These are phyloP conservation scores for Solanum pinnatisectum DNA, from an alignment of 257 asterid genomes.

Conservation along the genomic window DNA sequence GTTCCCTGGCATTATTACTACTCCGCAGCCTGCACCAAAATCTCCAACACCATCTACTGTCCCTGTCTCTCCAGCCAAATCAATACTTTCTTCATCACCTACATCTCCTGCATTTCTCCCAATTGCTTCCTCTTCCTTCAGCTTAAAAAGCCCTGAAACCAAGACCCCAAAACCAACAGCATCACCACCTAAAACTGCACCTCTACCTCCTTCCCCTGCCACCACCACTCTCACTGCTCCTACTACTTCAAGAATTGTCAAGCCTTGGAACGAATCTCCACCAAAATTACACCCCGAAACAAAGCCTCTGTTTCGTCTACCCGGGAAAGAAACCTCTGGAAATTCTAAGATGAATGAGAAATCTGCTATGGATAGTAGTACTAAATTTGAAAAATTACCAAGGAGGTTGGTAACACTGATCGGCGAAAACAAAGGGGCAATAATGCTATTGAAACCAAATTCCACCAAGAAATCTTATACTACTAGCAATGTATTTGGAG, in stretches of 20 bases:
- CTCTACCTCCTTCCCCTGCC: neutral
- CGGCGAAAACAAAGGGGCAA: constrained; percentile 78
- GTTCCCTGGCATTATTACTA: neutral
- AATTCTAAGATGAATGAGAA: constrained; percentile 13
- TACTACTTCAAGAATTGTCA: constrained; percentile 17
- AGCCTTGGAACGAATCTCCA: constrained; percentile 20
- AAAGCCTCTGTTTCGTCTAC: constrained; percentile 17
- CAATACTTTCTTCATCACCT: neutral
- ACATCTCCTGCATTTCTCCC: constrained; percentile 2
- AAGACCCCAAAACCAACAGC: constrained; percentile 6
- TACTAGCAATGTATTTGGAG: neutral
- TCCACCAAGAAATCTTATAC: constrained; percentile 19
- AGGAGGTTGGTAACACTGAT: constrained; percentile 48
- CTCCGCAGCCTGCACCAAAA: neutral
- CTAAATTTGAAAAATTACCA: constrained; percentile 25
- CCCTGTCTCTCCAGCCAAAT: constrained; percentile 10
- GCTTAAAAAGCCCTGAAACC: constrained; percentile 12
- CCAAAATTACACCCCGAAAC: constrained; percentile 18
- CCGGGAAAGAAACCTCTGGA: neutral
- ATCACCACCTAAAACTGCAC: neutral
- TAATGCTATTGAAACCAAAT: constrained; percentile 43
- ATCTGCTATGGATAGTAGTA: neutral
- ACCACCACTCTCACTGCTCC: neutral
- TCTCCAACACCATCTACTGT: constrained; percentile 20
- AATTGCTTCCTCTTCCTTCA: neutral